Conservation (phyloP, 2,329 filamentous ascomycete species). For the Curvularia sp. region DNA sequence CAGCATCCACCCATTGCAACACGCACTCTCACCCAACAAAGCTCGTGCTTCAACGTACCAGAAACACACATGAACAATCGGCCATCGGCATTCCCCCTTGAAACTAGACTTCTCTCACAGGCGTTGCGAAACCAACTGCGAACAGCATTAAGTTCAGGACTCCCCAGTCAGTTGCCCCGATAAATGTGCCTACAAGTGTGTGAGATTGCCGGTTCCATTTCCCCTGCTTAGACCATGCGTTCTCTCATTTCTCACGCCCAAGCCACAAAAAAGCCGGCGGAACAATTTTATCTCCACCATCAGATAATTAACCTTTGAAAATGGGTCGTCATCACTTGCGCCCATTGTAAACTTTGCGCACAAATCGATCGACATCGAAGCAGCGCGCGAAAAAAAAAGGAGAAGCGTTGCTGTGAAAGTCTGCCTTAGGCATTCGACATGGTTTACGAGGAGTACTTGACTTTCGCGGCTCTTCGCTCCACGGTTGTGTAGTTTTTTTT, state of each 20-base stretch:
- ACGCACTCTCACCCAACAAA: not conserved
- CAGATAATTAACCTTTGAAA: not conserved
- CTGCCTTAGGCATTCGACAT: not conserved
- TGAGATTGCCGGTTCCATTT: not conserved
- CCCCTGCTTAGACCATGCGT: constrained; percentile 3
- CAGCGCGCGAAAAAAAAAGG: not conserved
- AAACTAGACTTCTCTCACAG: not conserved
- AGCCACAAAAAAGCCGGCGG: not conserved
- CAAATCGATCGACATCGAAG: not conserved
- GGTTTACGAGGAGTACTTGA: not conserved
- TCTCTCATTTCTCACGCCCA: not conserved
- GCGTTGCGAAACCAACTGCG: not conserved
- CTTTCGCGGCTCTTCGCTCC: too few species aligned
- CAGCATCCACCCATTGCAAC: not conserved
- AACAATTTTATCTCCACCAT: not conserved
- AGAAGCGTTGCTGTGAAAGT: not conserved
- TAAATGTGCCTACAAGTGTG: not conserved
- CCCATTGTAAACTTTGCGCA: not conserved
- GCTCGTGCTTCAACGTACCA: constrained; percentile 3
- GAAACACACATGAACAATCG: not conserved
- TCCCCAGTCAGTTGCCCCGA: not conserved
- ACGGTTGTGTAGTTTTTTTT: too few species aligned
- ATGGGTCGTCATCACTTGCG: not conserved
- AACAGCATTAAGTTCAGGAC: not conserved
- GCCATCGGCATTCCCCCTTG: not conserved